phyloP scores from a whole-genome alignment of 805 yeast genomes.

The Geotrichum ghanense region DNA sequence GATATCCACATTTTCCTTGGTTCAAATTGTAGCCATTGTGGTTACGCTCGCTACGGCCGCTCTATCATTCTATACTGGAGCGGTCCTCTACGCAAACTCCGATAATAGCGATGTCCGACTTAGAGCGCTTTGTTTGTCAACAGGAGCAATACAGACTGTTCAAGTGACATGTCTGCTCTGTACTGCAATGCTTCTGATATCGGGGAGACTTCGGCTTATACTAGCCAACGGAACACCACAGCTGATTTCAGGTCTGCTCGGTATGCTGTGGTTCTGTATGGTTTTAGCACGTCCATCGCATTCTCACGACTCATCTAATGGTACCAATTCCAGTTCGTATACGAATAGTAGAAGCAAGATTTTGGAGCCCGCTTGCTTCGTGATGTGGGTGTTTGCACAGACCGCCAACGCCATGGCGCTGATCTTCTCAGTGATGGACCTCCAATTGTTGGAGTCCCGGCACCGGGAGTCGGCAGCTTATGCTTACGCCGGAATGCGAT shows the following conservation, averaged over 20 bases:
- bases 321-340: no score
- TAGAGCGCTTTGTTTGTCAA: background rate
- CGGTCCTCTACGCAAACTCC: background rate
- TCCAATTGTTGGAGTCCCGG: background rate
- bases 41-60: background rate
- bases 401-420: background rate
- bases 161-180: background rate
- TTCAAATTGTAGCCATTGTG: background rate
- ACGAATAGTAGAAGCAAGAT: no score
- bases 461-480: background rate
- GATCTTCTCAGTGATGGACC: background rate
- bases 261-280: slow-evolving; percentile 1
- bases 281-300: background rate
- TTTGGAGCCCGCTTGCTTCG: background rate
- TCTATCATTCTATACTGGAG: background rate
- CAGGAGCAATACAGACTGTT: background rate
- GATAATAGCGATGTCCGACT: background rate
- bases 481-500: no score
- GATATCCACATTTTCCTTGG: background rate
- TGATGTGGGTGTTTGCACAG: background rate
- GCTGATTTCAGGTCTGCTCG: background rate
- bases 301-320: no score
- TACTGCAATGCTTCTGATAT: background rate
- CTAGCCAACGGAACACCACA: background rate
- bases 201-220: background rate